Percentiles rank a stretch among this genome's conserved stretches.
These are phyloP conservation scores for Parachaetomium inaequale DNA, from an alignment of 495 filamentous ascomycete species.

Conservation along the genomic window DNA sequence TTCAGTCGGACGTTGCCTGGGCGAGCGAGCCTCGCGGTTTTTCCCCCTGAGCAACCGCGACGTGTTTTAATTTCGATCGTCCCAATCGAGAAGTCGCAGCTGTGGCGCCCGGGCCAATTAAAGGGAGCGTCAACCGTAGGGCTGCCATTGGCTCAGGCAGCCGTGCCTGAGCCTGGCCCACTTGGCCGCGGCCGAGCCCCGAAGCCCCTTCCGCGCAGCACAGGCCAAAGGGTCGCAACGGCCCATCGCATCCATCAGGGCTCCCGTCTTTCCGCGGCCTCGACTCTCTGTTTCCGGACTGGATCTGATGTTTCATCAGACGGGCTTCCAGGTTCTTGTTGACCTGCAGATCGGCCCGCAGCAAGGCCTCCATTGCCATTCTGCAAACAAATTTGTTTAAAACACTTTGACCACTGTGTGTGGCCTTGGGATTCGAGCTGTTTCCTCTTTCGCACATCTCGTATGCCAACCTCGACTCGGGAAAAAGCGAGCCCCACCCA, in stretches of 20 bases:
- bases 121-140: slow-evolving; percentile 16
- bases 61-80: slow-evolving; percentile 35
- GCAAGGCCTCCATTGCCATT: not conserved
- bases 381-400: not conserved
- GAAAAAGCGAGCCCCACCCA: too few species aligned
- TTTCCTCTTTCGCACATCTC: too few species aligned
- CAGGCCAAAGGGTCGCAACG: slow-evolving; percentile 3
- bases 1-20: slow-evolving; percentile 10
- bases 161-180: slow-evolving; percentile 19
- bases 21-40: slow-evolving; percentile 10
- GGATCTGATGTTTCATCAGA: slow-evolving; percentile 11
- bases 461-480: too few species aligned
- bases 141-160: slow-evolving; percentile 26
- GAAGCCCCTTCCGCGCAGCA: not conserved
- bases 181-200: slow-evolving; percentile 8
- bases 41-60: slow-evolving; percentile 18
- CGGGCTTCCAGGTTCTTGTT: not conserved
- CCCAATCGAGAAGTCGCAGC: slow-evolving; percentile 27
- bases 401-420: too few species aligned
- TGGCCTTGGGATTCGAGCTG: too few species aligned
- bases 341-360: not conserved
- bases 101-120: slow-evolving; percentile 24
- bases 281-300: not conserved
- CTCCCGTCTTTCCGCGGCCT: not conserved
- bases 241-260: not conserved